Evolutionary conservation across 2,329 filamentous ascomycete species (phyloP), one percentile per base, ranked within the genome.

Genomic region (Talaromyces albobiverticillius): DNA sequence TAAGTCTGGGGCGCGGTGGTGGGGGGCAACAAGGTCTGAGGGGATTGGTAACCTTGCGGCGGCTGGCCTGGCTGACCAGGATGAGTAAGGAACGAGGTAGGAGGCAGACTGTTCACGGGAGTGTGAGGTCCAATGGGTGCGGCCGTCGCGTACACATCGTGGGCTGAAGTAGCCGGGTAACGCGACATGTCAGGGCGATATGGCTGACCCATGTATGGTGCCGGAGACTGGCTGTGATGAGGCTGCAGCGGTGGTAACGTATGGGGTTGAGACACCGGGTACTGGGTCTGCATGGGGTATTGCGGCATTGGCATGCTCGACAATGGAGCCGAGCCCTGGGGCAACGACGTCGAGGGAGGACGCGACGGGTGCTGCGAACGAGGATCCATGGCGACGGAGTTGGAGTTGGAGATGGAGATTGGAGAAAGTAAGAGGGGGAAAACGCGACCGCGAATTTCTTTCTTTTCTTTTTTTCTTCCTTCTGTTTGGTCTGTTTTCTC

Each of bases 1-100:
- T 90, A 88, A 51, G 84, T 83, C 62, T 85, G 80, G 42, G 86
- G 79, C 46, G 82, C 81, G 10, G 85, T 84, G 22, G 85, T 75
- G 70, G 88, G 84, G 45, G 85, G 81, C 75, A 89, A 80, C 80
- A 88, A 86, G 47, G 62, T 71, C 36, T 68, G 67, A 36, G 70
- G 69, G 26, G 71, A 68, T 53, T 71, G 71, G 50, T 70, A 74
- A 48, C 67, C 69, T 55, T 71, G 71, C 55, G 67, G 67, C 46
- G 64, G 68, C 59, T 74, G 72, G 41, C 61, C 63, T 60, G 62
- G 62, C 58, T 68, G 67, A 47, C 66, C 69, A 58, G 71, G 67
- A 59, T 73, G 71, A 29, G 71, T 69, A 26, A 75, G 65, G 64
- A 74, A 70, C 14, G 70, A 72, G 31, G 72, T 69, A 14, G 74